Evolutionary conservation across 306 rosid species (phyloP).

Genomic region (Prunus mongolica): DNA sequence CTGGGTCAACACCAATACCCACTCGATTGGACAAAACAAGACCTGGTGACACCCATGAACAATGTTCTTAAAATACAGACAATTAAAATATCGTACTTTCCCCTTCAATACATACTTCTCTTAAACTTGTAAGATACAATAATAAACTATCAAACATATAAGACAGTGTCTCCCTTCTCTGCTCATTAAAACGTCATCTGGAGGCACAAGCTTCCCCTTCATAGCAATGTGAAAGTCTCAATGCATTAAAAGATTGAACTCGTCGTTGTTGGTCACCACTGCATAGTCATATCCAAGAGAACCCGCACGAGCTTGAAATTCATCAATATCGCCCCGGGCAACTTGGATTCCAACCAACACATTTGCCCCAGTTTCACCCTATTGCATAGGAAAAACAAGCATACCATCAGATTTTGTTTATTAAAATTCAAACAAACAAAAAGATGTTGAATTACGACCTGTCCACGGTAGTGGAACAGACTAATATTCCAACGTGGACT

Average conservation of each 20-base stretch:
- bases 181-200: neutral
- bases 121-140: neutral
- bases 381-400: slow-evolving; percentile 10
- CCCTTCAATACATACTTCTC: neutral
- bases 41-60: too few species aligned
- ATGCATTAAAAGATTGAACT: slow-evolving; percentile 73
- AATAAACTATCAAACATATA: neutral
- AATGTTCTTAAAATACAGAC: neutral
- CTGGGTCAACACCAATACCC: too few species aligned
- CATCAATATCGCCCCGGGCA: slow-evolving; percentile 47
- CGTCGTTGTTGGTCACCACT: slow-evolving; percentile 53
- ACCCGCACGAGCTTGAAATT: slow-evolving; percentile 48
- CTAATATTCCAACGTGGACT: slow-evolving; percentile 96
- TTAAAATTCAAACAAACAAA: neutral
- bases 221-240: slow-evolving; percentile 7
- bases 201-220: neutral
- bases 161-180: neutral
- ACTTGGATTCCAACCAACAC: slow-evolving; percentile 88
- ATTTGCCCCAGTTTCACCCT: slow-evolving; percentile 91
- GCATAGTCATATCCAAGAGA: slow-evolving; percentile 63
- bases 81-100: neutral
- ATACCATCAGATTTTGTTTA: neutral
- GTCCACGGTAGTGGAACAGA: slow-evolving; percentile 77
- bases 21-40: too few species aligned
- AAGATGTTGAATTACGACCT: slow-evolving; percentile 40